These are phyloP conservation scores for Rhizophlyctis rosea DNA, from an alignment of 192 early-diverging fungal species.

Conservation along the genomic window DNA sequence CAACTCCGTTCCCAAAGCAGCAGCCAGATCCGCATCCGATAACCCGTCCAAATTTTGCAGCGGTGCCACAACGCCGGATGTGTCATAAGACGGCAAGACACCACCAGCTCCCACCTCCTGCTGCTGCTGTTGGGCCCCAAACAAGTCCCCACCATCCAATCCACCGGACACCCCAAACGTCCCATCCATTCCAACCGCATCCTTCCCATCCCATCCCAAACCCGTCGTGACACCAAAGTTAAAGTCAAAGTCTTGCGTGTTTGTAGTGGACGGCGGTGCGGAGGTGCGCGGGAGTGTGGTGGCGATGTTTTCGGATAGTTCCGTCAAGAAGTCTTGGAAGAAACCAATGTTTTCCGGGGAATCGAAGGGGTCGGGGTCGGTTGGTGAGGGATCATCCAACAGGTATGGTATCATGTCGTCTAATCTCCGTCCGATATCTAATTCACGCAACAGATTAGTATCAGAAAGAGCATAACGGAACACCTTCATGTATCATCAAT, in stretches of 20 bases:
- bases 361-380: not conserved
- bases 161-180: not conserved
- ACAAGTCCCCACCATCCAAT: not conserved
- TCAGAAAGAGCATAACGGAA: not conserved
- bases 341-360: constrained; percentile 16
- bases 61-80: too few species aligned
- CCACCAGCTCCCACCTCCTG: not conserved
- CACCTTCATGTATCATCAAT: not conserved
- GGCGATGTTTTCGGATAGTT: constrained; percentile 8
- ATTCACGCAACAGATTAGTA: too few species aligned
- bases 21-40: too few species aligned
- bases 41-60: too few species aligned
- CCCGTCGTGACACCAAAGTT: not conserved
- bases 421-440: constrained; percentile 16
- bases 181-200: too few species aligned
- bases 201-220: too few species aligned
- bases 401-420: constrained; percentile 21
- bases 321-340: constrained; percentile 16
- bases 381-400: constrained; percentile 14
- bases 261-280: not conserved
- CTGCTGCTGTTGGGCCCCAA: not conserved
- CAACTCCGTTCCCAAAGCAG: too few species aligned
- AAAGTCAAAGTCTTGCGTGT: not conserved
- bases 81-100: too few species aligned
- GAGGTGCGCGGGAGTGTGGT: not conserved